Base-by-base conservation (phyloP, 2,329 filamentous ascomycete species). In the Beauveria rudraprayagi region DNA sequence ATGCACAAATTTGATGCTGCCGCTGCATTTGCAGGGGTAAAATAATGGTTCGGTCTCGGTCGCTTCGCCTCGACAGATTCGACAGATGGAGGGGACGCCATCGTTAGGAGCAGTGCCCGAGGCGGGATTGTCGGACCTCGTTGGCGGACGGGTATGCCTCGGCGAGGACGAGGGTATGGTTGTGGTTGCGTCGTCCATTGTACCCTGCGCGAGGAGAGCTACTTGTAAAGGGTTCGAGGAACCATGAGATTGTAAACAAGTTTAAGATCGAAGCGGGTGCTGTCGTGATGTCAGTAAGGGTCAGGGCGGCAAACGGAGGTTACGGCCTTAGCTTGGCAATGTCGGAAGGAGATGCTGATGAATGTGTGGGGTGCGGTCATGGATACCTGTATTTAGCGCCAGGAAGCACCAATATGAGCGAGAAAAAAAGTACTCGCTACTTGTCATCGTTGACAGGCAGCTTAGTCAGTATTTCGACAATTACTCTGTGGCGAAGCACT, bases 21-120 rank as follows among this genome's bases (percentile, higher is more conserved):
- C 94, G 71, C 91, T 97, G 78, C 94, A 99, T 80, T 97, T 97
- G 86, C 94, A 99, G 6, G 94, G 94, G 71, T 95, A 94, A 78
- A 96, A 99, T 44, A 99, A 83, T 62, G 91, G 92, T 71, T 97
- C 94, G 4, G 90, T 83, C 4, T 81, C 75, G 1, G 89, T 90
- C 60, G 85, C 91, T 74, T 99, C 95, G 57, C 91, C 91, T 67
- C 95, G 86, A 76, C 94, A 99, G 79, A 99, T 99, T 63, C 94
- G 88, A 78, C 94, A 99, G n/a, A 92, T 95, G 70, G 96, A 90
- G 61, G 82, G 80, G 30, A 70, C 69, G 43, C 66, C 64, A 64
- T 75, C 73, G 64, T 69, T 66, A n/a, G 34, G 34, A 37, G 66
- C 37, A 24, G 40, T 26, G 62, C 52, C 46, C 55, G 62, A 58